These are phyloP conservation scores for Ilex aquifolium DNA, from an alignment of 257 asterid species.

Conservation along the genomic window DNA sequence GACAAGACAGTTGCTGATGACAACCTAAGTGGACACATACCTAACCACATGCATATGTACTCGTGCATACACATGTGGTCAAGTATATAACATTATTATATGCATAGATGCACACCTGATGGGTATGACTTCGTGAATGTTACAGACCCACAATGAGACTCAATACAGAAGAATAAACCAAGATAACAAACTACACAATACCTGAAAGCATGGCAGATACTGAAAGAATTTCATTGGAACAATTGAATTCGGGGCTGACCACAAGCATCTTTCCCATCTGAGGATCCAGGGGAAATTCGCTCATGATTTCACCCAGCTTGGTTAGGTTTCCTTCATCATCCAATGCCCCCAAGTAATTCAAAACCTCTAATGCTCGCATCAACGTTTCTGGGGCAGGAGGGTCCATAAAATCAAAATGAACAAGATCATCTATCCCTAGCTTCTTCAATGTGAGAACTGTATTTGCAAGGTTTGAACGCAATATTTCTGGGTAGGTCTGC, in stretches of 20 bases:
- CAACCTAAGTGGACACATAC: constrained; percentile 65
- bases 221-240: constrained; percentile 14
- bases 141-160: neutral
- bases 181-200: neutral
- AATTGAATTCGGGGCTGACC: constrained; percentile 4
- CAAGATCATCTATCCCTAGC: constrained; percentile 11
- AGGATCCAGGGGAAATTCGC: constrained; percentile 7
- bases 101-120: constrained; percentile 27
- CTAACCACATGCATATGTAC: constrained; percentile 44
- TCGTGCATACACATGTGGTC: constrained; percentile 32
- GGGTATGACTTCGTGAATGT: neutral
- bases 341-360: constrained; percentile 5
- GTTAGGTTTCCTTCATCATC: constrained; percentile 10
- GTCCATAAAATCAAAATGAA: constrained; percentile 10
- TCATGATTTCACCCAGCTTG: constrained; percentile 9
- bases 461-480: constrained; percentile 7
- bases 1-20: constrained; percentile 92
- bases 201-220: constrained; percentile 12
- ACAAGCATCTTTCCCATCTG: constrained; percentile 10
- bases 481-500: constrained; percentile 5
- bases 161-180: neutral
- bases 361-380: constrained; percentile 4
- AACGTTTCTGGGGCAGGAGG: constrained; percentile 10
- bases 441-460: constrained; percentile 5
- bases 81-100: constrained; percentile 30